Conservation (phyloP, 2,329 filamentous ascomycete species). For the Fusarium odoratissimum region DNA sequence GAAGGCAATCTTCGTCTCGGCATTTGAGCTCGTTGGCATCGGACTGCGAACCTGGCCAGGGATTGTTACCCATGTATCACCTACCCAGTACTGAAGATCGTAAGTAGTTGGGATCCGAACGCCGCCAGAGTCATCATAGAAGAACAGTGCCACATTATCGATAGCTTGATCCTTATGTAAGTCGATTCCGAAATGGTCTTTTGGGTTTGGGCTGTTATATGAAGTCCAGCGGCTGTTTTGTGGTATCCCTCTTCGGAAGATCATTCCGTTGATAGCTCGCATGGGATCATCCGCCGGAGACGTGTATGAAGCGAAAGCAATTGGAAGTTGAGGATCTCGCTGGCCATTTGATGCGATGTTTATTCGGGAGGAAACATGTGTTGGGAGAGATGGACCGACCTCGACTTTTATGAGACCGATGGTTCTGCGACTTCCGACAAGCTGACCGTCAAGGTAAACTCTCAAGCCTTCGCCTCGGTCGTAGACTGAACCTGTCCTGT, state of each 20-base stretch:
- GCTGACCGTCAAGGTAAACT: neutral
- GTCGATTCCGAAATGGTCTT: neutral
- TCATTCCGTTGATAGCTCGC: neutral
- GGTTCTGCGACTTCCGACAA: neutral
- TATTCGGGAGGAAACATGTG: fast-evolving
- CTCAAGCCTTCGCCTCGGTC: neutral
- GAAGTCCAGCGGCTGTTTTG: constrained; percentile 2
- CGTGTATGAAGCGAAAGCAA: neutral
- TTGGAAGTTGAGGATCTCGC: neutral
- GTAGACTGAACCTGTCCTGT: neutral
- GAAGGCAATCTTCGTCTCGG: neutral
- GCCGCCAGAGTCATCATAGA: neutral
- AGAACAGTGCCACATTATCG: neutral
- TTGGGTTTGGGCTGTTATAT: neutral
- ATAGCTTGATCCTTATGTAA: neutral
- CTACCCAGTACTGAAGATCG: neutral
- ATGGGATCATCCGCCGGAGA: neutral
- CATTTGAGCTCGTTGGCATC: neutral
- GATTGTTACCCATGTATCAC: neutral
- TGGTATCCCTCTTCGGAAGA: neutral
- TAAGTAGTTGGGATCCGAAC: neutral
- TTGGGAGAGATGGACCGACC: neutral
- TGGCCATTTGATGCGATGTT: neutral
- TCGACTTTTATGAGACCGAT: neutral
- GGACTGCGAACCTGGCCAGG: neutral